Evolutionary conservation across 2,329 filamentous ascomycete species (phyloP).

Genomic region (Pseudonectria buxi): DNA sequence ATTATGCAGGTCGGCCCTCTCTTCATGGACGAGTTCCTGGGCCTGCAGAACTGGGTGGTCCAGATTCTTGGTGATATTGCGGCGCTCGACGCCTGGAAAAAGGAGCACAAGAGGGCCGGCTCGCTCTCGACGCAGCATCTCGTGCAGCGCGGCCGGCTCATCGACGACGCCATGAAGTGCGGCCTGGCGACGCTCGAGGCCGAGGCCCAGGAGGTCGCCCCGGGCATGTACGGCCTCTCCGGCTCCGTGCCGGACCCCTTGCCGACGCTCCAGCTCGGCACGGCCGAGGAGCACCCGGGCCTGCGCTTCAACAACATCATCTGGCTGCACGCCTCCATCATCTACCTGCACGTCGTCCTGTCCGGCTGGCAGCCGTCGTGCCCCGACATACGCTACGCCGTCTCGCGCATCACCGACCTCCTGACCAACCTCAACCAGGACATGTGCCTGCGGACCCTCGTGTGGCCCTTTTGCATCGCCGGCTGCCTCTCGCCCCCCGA

Average conservation of each 20-base stretch:
- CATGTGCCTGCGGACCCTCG: conserved; percentile 29
- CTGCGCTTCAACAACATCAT: conserved; percentile 29
- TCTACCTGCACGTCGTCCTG: conserved; percentile 42
- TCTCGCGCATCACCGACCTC: conserved; percentile 28
- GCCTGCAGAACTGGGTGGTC: conserved; percentile 52
- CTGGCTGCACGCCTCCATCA: conserved; percentile 42
- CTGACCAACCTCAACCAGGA: conserved; percentile 25
- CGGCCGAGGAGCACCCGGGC: conserved; percentile 14
- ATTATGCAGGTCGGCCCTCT: conserved; percentile 24
- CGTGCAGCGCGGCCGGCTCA: conserved; percentile 35
- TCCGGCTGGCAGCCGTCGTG: conserved; percentile 44
- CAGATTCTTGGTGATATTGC: conserved; percentile 48
- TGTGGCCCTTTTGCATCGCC: conserved; percentile 36
- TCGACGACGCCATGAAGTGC: conserved; percentile 32
- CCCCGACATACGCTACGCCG: conserved; percentile 31
- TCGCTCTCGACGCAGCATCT: conserved; percentile 41
- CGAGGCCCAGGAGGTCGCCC: conserved; percentile 3
- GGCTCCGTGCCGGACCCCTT: conserved; percentile 15
- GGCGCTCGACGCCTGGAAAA: conserved; percentile 49
- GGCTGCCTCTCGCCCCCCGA: conserved; percentile 33
- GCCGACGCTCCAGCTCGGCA: conserved; percentile 15
- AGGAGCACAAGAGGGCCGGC: conserved; percentile 34
- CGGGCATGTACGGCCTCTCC: conserved; percentile 5
- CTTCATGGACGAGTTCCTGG: conserved; percentile 45
- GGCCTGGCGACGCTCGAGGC: conserved; percentile 26